Base-by-base conservation (phyloP, 108 stramenopile species). In the Mediolabrus comicus region DNA sequence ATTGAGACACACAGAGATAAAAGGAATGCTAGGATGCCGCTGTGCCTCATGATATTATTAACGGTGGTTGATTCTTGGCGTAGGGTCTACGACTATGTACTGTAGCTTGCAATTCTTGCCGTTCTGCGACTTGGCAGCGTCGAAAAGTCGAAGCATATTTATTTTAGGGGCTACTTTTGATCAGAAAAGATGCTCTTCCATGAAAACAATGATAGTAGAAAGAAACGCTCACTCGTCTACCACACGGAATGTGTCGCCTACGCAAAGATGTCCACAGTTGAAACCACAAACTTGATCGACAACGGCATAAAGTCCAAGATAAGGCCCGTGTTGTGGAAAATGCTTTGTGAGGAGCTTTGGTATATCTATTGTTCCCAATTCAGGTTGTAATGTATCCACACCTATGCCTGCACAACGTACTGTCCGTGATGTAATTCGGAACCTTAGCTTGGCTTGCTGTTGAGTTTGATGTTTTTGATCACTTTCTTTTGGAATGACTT, bases 261-360 rank as follows among this genome's bases (percentile, higher is more conserved):
- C 52, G 3, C 46, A 56, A 33, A 86, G 28, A 12, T 3, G 22
- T 53, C 72, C 80, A 41, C 69, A 26, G 11, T 22, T 53, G 1
- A 12, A 31, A 60, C 32, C 65, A 34, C 24, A 2, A 22, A 54
- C 52, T 1, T 3, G 14, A 31, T 80, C 72, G n/a, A 83, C 64
- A 14, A 77, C 71, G 13, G 86, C 86, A 71, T 87, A 87, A 30
- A 87, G 75, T 14, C 86, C 86, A 59, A 87, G 65, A 41, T 81
- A 87, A 8, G 86, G 84, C 22, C 86, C 86, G 57, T 87, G 74
- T 41, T 87, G 58, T 7, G 86, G 86, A 77, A 81, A 87, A 31
- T 87, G 67, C 54, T 87, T 54, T 8, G 56, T 51, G 36, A 87
- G 52, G 2, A 84, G 59, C 16, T 68, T 73, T 8, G 84, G 84